Base-by-base conservation (phyloP, 352 stramenopile genomes). In the Phytophthora pini region DNA sequence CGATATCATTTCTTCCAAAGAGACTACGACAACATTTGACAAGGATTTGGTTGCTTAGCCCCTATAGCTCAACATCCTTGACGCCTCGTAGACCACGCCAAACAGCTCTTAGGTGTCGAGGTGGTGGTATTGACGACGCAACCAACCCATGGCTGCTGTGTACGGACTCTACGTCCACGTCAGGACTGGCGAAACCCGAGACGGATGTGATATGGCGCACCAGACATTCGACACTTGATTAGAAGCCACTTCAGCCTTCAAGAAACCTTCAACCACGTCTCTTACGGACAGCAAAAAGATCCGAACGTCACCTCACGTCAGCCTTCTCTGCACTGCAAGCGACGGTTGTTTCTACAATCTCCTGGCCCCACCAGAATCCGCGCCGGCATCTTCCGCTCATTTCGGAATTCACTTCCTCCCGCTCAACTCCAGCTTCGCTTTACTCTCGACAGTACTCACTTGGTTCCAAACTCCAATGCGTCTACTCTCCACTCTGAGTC, bases 341-440 rank as follows among this genome's bases (percentile, higher is more conserved):
- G 31, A 29, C 48, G 29, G 32, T 43, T 20, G 38, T 44, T 22
- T 31, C 32, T 61, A 24, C 32, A 6, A 29, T 11, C 22, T 39
- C n/a, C 53, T 5, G 9, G n/a, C 4, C 6, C 24, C 41, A 27
- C n/a, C 29, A 40, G n/a, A 41, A 46, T 52, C 36, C 5, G 36
- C 22, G 29, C 29, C 17, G 10, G 41, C 51, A 24, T 54, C 29
- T 27, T 27, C 31, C 26, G 59, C 29, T 74, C 64, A 77, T 71
- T 74, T 62, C 43, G 44, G 53, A 58, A 77, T 71, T 71, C 29
- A 10, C 59, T 65, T 70, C 60, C 55, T 65, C 59, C 47, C n/a
- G 24, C 46, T 65, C 61, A 68, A 62, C 38, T 65, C 51, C 66
- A 66, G 40, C 41, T 34, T 38, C 51, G 6, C 46, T 24, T 39